Conservation (phyloP, 1,284 basidiomycete genomes). For the Rhodotorula sp. region DNA sequence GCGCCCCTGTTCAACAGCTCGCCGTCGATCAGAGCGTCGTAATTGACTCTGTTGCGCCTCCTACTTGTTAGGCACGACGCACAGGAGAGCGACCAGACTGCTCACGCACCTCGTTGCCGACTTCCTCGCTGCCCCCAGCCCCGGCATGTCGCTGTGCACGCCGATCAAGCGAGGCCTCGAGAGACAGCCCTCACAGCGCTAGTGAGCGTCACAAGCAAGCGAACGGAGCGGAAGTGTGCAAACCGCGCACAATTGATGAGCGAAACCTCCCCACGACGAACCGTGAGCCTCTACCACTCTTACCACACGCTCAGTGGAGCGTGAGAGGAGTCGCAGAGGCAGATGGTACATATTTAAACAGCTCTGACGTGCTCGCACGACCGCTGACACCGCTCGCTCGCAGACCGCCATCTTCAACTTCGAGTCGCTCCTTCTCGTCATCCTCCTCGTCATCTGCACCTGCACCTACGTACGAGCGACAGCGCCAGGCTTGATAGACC, state of each 20-base stretch:
- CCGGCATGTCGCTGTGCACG: no score
- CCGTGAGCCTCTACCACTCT: not conserved
- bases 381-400: not conserved
- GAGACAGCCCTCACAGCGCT: no score
- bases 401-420: conserved; percentile 99
- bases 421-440: conserved; percentile 87
- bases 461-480: conserved; percentile 92
- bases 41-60: no score
- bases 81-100: no score
- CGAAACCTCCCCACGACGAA: no score
- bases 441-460: conserved; percentile 91
- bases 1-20: no score
- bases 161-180: no score
- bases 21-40: no score
- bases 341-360: not conserved
- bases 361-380: not conserved
- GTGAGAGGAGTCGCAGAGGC: not conserved
- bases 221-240: not conserved
- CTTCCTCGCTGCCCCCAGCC: no score
- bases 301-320: not conserved
- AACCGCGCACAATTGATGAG: not conserved
- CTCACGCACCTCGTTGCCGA: no score
- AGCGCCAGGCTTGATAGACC: conserved; percentile 82
- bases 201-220: not conserved
- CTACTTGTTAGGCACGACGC: no score